Base-by-base conservation (phyloP, 768 basidiomycete species). In the Cantharellus cinnabarinus region DNA sequence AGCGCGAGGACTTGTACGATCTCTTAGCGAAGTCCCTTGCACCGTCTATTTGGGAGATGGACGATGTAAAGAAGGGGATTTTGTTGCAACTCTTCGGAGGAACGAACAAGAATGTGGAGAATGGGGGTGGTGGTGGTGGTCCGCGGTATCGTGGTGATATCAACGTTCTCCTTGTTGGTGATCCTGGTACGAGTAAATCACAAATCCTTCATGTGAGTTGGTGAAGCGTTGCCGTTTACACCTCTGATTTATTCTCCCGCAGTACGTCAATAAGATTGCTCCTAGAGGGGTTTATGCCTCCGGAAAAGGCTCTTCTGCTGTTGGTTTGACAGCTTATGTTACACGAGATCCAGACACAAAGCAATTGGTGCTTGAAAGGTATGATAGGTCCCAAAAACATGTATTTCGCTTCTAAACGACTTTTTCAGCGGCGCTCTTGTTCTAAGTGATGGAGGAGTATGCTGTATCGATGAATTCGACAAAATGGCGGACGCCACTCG, bases 201-300 rank as follows among this genome's bases (percentile, higher is more conserved):
- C 95, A 99, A 68, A 91, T 99, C 62, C 69, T 99, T 41, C 81
- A 88, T 73, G 94, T 87, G 63, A 67, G 76, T 66, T 1, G 29
- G 7, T 37, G 52, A 1, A 38, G 10, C 35, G 52, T 37, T 48
- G 39, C 14, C 39, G 56, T 42, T 5, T 1, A 38, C 42, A 41
- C 5, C 40, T 5, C 56, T 57, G 56, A 57, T 10, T 56, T 55
- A 5, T 42, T 15, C 29, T 62, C 52, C 59, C 64, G 2, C 65
- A 98, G 90, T 98, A 98, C 69, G 95, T 99, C 0, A 93, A 99
- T 72, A 94, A 97, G 72, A 91, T 99, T 62, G 94, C 95, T 0
- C 95, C 95, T 41, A 78, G 95, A 60, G 95, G 95, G 41, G 94
- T 99, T 4, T 99, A 89, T 70, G 89, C 95, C 0, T 95, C 91